Evolutionary conservation across 108 stramenopile genomes (phyloP).

Genomic region (Aurantiochytrium sp.): DNA sequence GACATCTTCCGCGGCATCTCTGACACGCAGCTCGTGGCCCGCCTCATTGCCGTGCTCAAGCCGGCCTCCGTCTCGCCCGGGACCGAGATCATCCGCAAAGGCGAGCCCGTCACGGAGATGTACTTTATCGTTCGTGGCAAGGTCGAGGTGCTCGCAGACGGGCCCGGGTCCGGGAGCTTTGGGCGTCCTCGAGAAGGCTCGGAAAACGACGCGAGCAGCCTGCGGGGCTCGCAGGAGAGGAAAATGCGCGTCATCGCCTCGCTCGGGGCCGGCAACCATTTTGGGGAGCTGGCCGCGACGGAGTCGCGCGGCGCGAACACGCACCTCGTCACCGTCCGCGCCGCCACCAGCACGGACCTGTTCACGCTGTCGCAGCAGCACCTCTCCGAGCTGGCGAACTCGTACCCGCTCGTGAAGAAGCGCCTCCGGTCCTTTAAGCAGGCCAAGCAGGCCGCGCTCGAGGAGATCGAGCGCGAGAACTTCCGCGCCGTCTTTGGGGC

Average conservation of each 20-base stretch:
- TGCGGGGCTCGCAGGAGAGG: too few relatives aligned
- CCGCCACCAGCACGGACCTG: neutral
- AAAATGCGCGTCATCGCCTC: neutral
- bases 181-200: too few relatives aligned
- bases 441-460: neutral
- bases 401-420: neutral
- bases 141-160: neutral
- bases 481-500: too few relatives aligned
- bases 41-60: neutral
- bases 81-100: neutral
- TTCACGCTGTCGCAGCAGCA: neutral
- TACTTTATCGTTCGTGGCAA: constrained; percentile 4
- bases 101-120: neutral
- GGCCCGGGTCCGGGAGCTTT: neutral
- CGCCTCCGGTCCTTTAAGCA: neutral
- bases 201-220: too few relatives aligned
- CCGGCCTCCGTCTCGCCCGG: neutral
- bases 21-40: neutral
- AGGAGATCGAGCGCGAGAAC: neutral
- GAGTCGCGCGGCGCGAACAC: neutral
- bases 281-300: neutral
- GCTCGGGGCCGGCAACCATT: neutral
- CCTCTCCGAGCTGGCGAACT: neutral
- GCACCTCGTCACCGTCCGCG: neutral
- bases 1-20: constrained; percentile 5